A percentile compares a stretch with the other conserved stretches of the same genome.
phyloP scores from a whole-genome alignment of 768 basidiomycete species.

The Amylocystis lapponica region DNA sequence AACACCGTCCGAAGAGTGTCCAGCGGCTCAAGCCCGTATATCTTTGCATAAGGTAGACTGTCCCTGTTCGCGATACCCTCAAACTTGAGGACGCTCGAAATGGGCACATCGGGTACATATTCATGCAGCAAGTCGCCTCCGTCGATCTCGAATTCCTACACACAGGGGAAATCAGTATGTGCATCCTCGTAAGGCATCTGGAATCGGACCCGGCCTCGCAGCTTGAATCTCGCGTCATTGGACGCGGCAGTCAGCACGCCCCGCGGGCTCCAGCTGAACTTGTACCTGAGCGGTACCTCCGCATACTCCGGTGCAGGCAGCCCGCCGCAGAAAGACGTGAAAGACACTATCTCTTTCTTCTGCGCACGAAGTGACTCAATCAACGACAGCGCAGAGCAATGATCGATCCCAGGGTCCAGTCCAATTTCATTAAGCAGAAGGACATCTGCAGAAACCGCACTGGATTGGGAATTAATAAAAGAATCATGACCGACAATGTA shows the following conservation, averaged over 20 bases:
- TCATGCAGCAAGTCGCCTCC: slow-evolving; percentile 49
- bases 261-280: slow-evolving; percentile 90
- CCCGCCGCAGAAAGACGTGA: slow-evolving; percentile 91
- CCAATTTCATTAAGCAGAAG: slow-evolving; percentile 87
- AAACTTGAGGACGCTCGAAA: slow-evolving; percentile 54
- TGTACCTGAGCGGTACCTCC: slow-evolving; percentile 74
- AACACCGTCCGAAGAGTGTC: slow-evolving; percentile 56
- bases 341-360: slow-evolving; percentile 58
- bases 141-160: slow-evolving; percentile 41
- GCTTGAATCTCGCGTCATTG: slow-evolving; percentile 63
- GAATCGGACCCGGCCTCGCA: slow-evolving; percentile 47
- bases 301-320: slow-evolving; percentile 71
- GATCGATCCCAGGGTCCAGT: slow-evolving; percentile 86
- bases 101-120: slow-evolving; percentile 61
- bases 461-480: slow-evolving; percentile 19
- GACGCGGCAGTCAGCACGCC: slow-evolving; percentile 80
- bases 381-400: slow-evolving; percentile 77
- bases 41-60: slow-evolving; percentile 61
- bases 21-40: slow-evolving; percentile 50
- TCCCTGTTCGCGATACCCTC: slow-evolving; percentile 88
- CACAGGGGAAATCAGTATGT: not conserved
- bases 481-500: not conserved
- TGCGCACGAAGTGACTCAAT: slow-evolving; percentile 44
- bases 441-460: slow-evolving; percentile 58
- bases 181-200: not conserved